Base-by-base conservation (phyloP, 176 grass and related monocot species). In the Areca catechu region DNA sequence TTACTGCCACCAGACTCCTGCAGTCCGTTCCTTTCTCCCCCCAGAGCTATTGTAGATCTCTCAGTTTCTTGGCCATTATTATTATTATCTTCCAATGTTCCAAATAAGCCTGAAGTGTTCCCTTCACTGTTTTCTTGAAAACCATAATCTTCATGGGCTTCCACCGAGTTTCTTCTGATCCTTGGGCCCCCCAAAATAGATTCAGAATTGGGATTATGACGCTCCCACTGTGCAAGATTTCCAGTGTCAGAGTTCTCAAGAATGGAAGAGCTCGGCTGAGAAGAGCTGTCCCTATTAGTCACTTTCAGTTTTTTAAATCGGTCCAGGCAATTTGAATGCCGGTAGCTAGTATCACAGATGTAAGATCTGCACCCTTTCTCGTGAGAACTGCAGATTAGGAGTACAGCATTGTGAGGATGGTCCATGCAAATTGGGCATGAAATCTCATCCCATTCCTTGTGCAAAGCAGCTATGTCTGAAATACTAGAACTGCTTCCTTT, bases 341-440 rank as follows among this genome's bases (percentile, higher is more conserved):
- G 73, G 65, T 92, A 89, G 56, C 93, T 98, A 58, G 93, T 92
- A 70, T 98, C 89, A 80, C 93, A 98, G 58, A 98, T 77, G 61
- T 98, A 92, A 79, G 80, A 88, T 74, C 78, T 79, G 70, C 93
- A 98, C 53, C 86, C 86, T 76, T 97, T 97, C 53, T 91, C 85
- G 58, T 67, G 77, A 50, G 93, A 98, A 73, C 75, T 80, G 84
- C 93, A 98, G 59, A 83, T 62, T 61, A 98, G 83, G 75, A 85
- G 83, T 74, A 98, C 88, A 53, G 93, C 61, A 69, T 98, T 98
- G 83, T 98, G 93, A 16, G 93, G 93, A 82, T 97, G 84, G 70
- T 97, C 93, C 93, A 97, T 92, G 83, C 93, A 97, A 80, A 97
- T 92, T 71, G 93, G 83, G 81, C 88, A 98, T 73, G 81, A 84